These are phyloP conservation scores for Venturia carpophila DNA, from an alignment of 2,329 filamentous ascomycete species.

Conservation along the genomic window DNA sequence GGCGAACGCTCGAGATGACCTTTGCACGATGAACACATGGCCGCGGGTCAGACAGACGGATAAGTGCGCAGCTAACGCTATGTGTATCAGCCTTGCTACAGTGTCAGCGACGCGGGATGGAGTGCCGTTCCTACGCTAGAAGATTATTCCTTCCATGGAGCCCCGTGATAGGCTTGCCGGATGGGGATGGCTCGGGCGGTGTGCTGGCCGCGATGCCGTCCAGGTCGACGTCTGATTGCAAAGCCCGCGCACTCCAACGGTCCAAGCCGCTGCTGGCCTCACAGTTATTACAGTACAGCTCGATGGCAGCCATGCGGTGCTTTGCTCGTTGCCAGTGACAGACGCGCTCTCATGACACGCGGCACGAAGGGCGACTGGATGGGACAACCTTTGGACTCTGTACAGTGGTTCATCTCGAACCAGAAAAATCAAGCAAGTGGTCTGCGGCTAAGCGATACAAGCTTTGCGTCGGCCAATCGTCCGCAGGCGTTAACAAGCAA, in stretches of 20 bases:
- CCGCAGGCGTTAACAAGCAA: conserved; percentile 8
- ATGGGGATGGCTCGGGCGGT: conserved; percentile 4
- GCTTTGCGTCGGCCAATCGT: background rate
- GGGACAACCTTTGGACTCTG: too few relatives aligned
- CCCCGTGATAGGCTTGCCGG: background rate
- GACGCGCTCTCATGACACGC: background rate
- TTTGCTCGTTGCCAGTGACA: background rate
- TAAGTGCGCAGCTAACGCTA: background rate
- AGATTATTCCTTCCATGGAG: background rate
- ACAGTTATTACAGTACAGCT: background rate
- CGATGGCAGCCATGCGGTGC: too few relatives aligned
- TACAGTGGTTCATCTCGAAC: background rate
- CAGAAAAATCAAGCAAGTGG: conserved; percentile 5
- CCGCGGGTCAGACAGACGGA: background rate
- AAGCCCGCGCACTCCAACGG: background rate
- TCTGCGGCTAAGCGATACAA: conserved; percentile 7
- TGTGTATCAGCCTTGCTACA: conserved; percentile 1
- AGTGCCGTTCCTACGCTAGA: conserved; percentile 2
- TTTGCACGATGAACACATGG: background rate
- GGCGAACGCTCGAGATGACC: background rate
- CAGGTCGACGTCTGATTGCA: background rate
- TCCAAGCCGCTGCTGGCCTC: too few relatives aligned
- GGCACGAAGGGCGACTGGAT: background rate
- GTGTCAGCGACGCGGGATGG: background rate
- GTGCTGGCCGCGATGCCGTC: background rate